phyloP scores from a whole-genome alignment of 257 asterid species.

The Solanum microdontum region DNA sequence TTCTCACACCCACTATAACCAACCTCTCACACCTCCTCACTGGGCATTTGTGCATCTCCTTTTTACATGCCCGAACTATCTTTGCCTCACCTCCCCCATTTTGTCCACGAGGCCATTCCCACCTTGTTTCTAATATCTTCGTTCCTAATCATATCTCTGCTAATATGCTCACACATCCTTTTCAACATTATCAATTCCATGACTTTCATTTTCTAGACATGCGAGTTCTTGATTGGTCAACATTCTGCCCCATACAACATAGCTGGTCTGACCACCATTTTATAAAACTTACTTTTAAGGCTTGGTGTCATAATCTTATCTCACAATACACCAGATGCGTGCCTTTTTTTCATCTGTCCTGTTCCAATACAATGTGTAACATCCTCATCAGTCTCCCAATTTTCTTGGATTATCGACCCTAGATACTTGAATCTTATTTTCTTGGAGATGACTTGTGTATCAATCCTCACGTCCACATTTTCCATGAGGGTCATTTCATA shows the following conservation, averaged over 20 bases:
- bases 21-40: neutral
- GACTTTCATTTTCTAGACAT: neutral
- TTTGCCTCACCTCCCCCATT: neutral
- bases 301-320: neutral
- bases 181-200: neutral
- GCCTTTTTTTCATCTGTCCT: neutral
- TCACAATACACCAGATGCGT: neutral
- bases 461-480: neutral
- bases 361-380: neutral
- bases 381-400: neutral
- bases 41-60: neutral
- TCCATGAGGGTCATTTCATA: neutral
- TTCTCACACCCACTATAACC: neutral
- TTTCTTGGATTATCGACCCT: neutral
- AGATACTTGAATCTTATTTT: neutral
- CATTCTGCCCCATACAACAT: neutral
- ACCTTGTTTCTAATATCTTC: neutral
- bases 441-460: neutral
- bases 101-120: neutral
- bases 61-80: neutral
- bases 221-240: neutral
- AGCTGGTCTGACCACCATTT: neutral
- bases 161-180: neutral
- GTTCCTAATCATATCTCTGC: neutral
- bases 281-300: neutral